Conservation (phyloP, 1,284 basidiomycete species). For the Waitea zeae region DNA sequence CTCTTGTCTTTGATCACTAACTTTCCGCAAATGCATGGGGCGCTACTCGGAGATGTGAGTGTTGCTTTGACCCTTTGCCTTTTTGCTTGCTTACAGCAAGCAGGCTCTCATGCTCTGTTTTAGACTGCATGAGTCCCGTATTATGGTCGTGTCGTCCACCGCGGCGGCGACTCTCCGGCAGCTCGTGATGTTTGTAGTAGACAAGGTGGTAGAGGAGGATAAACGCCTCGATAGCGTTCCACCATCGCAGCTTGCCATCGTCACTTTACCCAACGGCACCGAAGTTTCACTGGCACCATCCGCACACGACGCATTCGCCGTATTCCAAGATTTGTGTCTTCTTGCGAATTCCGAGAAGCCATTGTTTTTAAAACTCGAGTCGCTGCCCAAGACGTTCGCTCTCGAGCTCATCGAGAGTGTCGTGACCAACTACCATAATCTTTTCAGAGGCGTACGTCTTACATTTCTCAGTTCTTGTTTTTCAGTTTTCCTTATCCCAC, state of each 20-base stretch:
- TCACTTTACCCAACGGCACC: constrained; percentile 45
- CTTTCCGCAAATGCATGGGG: constrained; percentile 66
- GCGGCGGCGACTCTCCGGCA: constrained; percentile 94
- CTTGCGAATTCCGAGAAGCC: constrained; percentile 76
- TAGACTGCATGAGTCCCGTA: constrained; percentile 87
- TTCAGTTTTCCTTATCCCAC: constrained; percentile 2
- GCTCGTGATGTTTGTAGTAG: constrained; percentile 94
- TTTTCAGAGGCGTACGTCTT: constrained; percentile 59
- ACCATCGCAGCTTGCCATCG: constrained; percentile 19
- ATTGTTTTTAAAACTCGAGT: constrained; percentile 70
- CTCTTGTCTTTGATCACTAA: constrained; percentile 81
- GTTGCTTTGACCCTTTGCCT: not conserved
- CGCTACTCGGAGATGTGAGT: constrained; percentile 63
- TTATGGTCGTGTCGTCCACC: constrained; percentile 92
- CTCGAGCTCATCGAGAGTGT: constrained; percentile 95
- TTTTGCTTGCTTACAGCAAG: constrained; percentile 3
- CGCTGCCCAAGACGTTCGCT: constrained; percentile 84
- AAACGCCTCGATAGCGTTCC: constrained; percentile 21
- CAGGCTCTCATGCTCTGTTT: constrained; percentile 86
- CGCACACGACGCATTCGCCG: constrained; percentile 71
- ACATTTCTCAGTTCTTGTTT: not conserved
- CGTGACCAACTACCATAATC: constrained; percentile 80
- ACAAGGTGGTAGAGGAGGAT: constrained; percentile 82
- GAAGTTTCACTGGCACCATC: constrained; percentile 55
- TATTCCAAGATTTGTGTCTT: constrained; percentile 83